Evolutionary conservation across 1,284 basidiomycete genomes (phyloP).

Genomic region (Bjerkandera adusta): DNA sequence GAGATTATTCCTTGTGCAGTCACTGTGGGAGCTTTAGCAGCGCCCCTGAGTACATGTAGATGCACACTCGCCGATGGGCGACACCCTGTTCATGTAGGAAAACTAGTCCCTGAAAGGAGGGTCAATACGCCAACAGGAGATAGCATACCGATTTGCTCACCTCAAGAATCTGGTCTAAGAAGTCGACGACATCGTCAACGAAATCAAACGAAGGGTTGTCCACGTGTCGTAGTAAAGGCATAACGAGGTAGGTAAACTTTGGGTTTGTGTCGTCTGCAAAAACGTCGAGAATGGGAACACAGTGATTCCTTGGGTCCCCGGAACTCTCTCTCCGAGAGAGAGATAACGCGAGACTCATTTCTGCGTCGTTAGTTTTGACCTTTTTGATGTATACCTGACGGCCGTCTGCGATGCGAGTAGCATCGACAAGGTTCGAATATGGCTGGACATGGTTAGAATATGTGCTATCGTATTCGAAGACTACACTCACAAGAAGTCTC

Average conservation of each 20-base stretch:
- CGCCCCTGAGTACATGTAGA: neutral
- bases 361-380: neutral
- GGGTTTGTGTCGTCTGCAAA: slow-evolving; percentile 13
- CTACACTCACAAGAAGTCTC: neutral
- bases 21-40: neutral
- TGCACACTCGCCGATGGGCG: slow-evolving; percentile 32
- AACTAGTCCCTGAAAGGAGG: slow-evolving; percentile 30
- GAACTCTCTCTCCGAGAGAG: neutral
- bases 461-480: neutral
- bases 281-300: slow-evolving; percentile 23
- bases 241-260: slow-evolving; percentile 18
- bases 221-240: slow-evolving; percentile 23
- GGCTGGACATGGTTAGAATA: neutral
- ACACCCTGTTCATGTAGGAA: slow-evolving; percentile 38
- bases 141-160: slow-evolving; percentile 23
- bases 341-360: neutral
- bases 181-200: slow-evolving; percentile 25
- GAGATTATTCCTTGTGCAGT: neutral
- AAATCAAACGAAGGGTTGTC: slow-evolving; percentile 23
- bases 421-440: slow-evolving; percentile 1
- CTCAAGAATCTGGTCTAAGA: slow-evolving; percentile 32
- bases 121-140: neutral
- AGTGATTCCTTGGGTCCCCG: slow-evolving; percentile 19
- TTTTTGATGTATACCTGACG: slow-evolving; percentile 1
- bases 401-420: neutral